Percentiles rank a stretch among this genome's conserved stretches.
These are phyloP conservation scores for Mariannaea sp. DNA, from an alignment of 2,329 filamentous ascomycete species.

Conservation along the genomic window DNA sequence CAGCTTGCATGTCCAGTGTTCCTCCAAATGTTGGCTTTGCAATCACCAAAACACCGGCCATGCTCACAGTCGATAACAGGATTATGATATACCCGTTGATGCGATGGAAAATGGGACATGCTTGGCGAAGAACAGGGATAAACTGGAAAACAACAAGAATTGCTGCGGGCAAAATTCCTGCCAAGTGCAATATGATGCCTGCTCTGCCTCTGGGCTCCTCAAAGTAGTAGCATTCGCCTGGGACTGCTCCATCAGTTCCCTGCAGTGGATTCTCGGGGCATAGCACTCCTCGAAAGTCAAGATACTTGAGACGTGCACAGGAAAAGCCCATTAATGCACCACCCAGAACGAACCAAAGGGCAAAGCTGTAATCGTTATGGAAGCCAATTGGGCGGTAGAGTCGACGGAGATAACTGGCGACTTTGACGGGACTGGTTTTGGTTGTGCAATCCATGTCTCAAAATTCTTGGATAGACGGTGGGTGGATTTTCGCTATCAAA, in stretches of 20 bases:
- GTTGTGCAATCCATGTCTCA: slow-evolving; percentile 2
- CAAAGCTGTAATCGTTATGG: slow-evolving; percentile 60
- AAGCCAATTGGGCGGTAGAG: slow-evolving; percentile 58
- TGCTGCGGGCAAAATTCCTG: slow-evolving; percentile 50
- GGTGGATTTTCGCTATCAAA: not conserved
- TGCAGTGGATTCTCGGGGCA: slow-evolving; percentile 32
- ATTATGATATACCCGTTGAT: slow-evolving; percentile 63
- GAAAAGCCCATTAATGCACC: slow-evolving; percentile 41
- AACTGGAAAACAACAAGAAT: slow-evolving; percentile 55
- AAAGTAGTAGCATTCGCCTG: slow-evolving; percentile 51
- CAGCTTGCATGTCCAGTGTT: slow-evolving; percentile 53
- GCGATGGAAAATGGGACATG: slow-evolving; percentile 58
- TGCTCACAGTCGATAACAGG: slow-evolving; percentile 51
- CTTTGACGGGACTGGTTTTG: not conserved
- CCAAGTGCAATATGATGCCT: slow-evolving; percentile 54
- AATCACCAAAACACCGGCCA: slow-evolving; percentile 59
- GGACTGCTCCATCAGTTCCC: slow-evolving; percentile 26
- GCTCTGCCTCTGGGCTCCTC: slow-evolving; percentile 29
- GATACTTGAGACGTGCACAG: slow-evolving; percentile 31
- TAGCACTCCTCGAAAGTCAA: slow-evolving; percentile 40
- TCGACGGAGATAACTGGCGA: slow-evolving; percentile 1
- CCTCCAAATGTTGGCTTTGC: slow-evolving; percentile 58
- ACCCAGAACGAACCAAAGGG: slow-evolving; percentile 55
- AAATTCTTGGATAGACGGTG: not conserved
- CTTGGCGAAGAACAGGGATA: slow-evolving; percentile 52